Evolutionary conservation across 352 stramenopile species (phyloP), one percentile per base, ranked within the genome.

Genomic region (Globisporangium viniferum): DNA sequence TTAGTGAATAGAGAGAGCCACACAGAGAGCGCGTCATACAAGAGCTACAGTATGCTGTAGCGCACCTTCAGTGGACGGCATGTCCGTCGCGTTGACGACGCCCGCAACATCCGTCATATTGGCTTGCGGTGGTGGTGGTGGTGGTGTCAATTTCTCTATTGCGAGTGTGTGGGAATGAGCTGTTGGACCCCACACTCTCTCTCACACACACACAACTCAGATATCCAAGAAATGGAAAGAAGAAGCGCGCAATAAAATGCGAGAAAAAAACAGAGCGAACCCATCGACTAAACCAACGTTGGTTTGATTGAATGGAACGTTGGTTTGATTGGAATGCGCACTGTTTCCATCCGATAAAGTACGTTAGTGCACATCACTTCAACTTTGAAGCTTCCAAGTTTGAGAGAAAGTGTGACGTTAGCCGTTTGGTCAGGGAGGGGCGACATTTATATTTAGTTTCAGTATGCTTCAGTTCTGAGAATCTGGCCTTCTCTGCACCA

Each of bases 41-140:
- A 49, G 1, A 18, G 5, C 41, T 10, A 7, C 41, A 49, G 15
- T 22, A 49, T n/a, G 4, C 33, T 39, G 33, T 39, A 6, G 35
- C 53, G 33, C 39, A 69, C 64, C 64, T 64, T 69, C 55, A n/a
- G 64, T 69, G 29, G 64, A 62, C 24, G 64, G 64, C 18, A 59
- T 39, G 48, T 24, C 48, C 39, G 53, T 57, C 31, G n/a, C 60
- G 33, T 22, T 8, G 41, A 49, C 41, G 41, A 49, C 41, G 41
- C 41, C 41, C 18, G 41, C 41, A 49, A 20, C 41, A 22, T 22
- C 41, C 41, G 41, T n/a, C 41, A 49, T 49, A 4, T 49, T 22
- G 5, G 15, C 24, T 24, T 6, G 20, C 15, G 41, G 41, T 22
- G 15, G 18, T 0, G 14, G 12, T 0, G 14, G 12, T 44, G 36